phyloP scores from a whole-genome alignment of 257 asterid genomes.

The Handroanthus guayacan region DNA sequence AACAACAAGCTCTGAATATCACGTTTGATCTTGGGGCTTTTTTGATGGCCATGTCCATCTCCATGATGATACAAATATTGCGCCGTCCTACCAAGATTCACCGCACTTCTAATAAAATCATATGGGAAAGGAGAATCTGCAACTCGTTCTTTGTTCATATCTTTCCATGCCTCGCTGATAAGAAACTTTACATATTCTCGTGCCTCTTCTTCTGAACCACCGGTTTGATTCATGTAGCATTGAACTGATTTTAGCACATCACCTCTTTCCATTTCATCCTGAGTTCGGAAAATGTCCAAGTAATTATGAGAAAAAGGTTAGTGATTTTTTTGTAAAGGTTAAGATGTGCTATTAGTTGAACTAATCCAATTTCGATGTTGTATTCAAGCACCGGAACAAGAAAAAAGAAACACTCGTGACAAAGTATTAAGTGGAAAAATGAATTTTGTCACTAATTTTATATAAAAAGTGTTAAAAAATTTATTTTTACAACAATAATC shows the following conservation, averaged over 20 bases:
- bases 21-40: conserved; percentile 25
- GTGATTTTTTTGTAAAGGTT: no score
- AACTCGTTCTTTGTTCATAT: conserved; percentile 39
- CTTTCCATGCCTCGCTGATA: conserved; percentile 46
- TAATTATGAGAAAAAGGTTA: no score
- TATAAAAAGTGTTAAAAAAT: no score
- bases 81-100: conserved; percentile 57
- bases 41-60: conserved; percentile 61
- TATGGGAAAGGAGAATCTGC: conserved; percentile 31
- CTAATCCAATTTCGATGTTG: no score
- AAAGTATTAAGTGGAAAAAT: no score
- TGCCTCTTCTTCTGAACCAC: conserved; percentile 42
- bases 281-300: not conserved
- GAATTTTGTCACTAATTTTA: no score
- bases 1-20: conserved; percentile 43
- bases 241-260: conserved; percentile 47
- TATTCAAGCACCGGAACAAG: no score
- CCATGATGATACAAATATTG: conserved; percentile 60
- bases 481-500: no score
- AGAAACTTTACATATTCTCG: conserved; percentile 12
- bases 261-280: conserved; percentile 49
- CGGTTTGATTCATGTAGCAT: conserved; percentile 58
- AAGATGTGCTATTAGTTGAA: no score
- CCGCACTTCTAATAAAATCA: conserved; percentile 37
- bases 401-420: no score